A percentile compares a stretch with the other conserved stretches of the same genome.
Evolutionary conservation across 768 basidiomycete species (phyloP).

Genomic region (Chiua virens): DNA sequence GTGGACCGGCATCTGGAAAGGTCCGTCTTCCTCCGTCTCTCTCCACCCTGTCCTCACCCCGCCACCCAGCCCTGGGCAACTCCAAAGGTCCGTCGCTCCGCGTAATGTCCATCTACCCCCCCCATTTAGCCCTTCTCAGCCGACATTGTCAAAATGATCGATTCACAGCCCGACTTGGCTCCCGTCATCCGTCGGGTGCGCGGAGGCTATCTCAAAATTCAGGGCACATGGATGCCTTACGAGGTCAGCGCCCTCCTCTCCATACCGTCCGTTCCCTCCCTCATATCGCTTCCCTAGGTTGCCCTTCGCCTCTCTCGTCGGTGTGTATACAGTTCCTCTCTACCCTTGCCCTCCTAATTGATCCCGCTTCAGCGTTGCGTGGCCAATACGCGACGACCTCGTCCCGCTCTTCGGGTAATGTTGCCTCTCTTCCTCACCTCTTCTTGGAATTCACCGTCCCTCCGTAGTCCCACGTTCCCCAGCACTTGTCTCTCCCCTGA

Average conservation of each 20-base stretch:
- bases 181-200: slow-evolving; percentile 80
- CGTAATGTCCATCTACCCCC: slow-evolving; percentile 5
- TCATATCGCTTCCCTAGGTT: slow-evolving; percentile 48
- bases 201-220: slow-evolving; percentile 88
- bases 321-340: slow-evolving; percentile 42
- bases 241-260: slow-evolving; percentile 50
- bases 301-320: slow-evolving; percentile 77
- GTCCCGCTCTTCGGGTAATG: slow-evolving; percentile 85
- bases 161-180: slow-evolving; percentile 86
- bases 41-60: slow-evolving; percentile 10
- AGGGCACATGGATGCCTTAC: slow-evolving; percentile 94
- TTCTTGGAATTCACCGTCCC: slow-evolving; percentile 17
- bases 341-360: slow-evolving; percentile 11
- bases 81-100: slow-evolving; percentile 65
- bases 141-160: slow-evolving; percentile 91
- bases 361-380: slow-evolving; percentile 65
- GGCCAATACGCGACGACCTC: slow-evolving; percentile 83
- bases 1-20: slow-evolving; percentile 96
- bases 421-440: not conserved
- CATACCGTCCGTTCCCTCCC: slow-evolving; percentile 13
- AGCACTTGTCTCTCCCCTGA: slow-evolving; percentile 81
- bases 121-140: slow-evolving; percentile 45
- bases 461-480: slow-evolving; percentile 74
- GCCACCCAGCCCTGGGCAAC: slow-evolving; percentile 67
- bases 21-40: slow-evolving; percentile 36